Conservation (phyloP, 495 filamentous ascomycete species). For the Podospora pseudocomata region DNA sequence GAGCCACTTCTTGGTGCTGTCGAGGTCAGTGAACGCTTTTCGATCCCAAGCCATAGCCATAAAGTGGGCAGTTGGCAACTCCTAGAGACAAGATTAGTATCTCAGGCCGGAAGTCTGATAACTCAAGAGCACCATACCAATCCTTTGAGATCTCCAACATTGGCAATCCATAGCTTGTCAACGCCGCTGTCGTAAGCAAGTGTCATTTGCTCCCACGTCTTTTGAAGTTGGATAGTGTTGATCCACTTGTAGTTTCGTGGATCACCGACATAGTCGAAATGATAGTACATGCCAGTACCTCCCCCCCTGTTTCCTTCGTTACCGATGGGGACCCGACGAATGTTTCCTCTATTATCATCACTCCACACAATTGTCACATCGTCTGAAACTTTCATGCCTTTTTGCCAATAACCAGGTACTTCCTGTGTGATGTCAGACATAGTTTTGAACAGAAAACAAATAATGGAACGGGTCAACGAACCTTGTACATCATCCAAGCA, state of each 20-base stretch:
- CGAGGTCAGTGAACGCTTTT: slow-evolving; percentile 37
- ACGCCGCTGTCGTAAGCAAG: slow-evolving; percentile 54
- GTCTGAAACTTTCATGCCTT: slow-evolving; percentile 58
- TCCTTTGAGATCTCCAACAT: slow-evolving; percentile 64
- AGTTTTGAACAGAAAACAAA: neutral
- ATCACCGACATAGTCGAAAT: slow-evolving; percentile 62
- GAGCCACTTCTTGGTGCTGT: slow-evolving; percentile 49
- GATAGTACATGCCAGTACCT: slow-evolving; percentile 64
- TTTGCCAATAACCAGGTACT: slow-evolving; percentile 59
- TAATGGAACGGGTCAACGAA: neutral
- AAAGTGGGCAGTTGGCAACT: slow-evolving; percentile 56
- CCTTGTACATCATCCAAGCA: slow-evolving; percentile 61
- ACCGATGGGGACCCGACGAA: slow-evolving; percentile 54
- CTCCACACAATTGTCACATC: slow-evolving; percentile 63
- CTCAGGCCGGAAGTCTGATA: neutral
- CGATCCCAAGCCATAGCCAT: slow-evolving; percentile 60
- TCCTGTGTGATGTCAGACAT: slow-evolving; percentile 28
- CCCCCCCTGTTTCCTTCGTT: slow-evolving; percentile 52
- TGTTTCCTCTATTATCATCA: slow-evolving; percentile 65
- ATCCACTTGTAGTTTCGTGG: slow-evolving; percentile 61
- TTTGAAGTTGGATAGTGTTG: slow-evolving; percentile 57
- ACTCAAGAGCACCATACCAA: slow-evolving; percentile 32
- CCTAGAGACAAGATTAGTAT: slow-evolving; percentile 12
- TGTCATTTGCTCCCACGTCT: slow-evolving; percentile 52
- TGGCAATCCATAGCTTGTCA: slow-evolving; percentile 61